Base-by-base conservation (phyloP, 73 alveolate species). In the Uronychia setigera region DNA sequence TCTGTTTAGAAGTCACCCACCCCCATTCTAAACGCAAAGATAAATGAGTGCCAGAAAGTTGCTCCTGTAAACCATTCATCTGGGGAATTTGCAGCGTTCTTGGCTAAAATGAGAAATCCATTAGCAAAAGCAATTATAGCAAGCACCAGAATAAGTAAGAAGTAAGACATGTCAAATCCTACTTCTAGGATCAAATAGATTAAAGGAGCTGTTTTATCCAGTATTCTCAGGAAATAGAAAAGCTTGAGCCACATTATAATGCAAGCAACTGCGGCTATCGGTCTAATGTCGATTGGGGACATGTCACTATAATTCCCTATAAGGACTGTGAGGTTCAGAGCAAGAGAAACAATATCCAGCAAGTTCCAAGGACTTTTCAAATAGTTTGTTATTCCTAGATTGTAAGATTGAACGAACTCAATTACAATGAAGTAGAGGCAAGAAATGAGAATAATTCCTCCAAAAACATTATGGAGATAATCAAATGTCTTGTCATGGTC, bases 1-100 rank as follows among this genome's bases (percentile, higher is more conserved):
- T 85, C 92, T 29, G 87, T 57, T 32, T 30, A 78, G 9, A 77
- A 27, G 35, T 85, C 92, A 58, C 92, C 92, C 31, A 86, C 29
- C 1, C 83, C 59, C 19, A 80, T 74, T 9, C 88, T 29, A 32
- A 13, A 86, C n/a, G 88, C 59, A 76, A 60, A 86, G 26, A 86
- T 83, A 74, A 82, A 79, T n/a, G 79, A 27, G 31, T 29, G 60
- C 29, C 34, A 25, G 29, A 67, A 26, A 28, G 5, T 67, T 5
- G 30, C 32, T 67, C 34, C 34, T 13, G 29, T 67, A 19, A 46
- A 46, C 67, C 67, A 46, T 11, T 5, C 5, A 26, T 5, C 32
- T 5, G 5, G 32, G 34, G 32, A 13, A 30, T 13, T 67, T 67
- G 14, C 79, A 26, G 14, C 13, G 32, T 67, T 28, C 5, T 25